A percentile compares a stretch with the other conserved stretches of the same genome.
phyloP scores from a whole-genome alignment of 169 alveolate genomes.

The Plasmodium gaboni region DNA sequence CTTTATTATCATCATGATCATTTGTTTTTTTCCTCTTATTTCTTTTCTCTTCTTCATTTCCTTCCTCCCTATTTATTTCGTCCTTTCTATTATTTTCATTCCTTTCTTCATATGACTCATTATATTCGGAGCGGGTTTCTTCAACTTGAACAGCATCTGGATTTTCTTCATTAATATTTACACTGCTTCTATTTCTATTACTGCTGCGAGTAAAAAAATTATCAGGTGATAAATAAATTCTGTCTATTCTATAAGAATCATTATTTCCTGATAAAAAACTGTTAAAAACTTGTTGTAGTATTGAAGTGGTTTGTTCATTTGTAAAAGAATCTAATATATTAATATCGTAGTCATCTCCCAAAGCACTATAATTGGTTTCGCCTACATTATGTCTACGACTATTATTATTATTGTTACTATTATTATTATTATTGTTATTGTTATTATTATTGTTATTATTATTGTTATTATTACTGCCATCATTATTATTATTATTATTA shows the following conservation, averaged over 20 bases:
- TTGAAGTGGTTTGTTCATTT: constrained; percentile 16
- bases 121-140: background rate
- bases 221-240: constrained; percentile 10
- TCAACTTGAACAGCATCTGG: background rate
- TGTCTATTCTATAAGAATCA: constrained; percentile 12
- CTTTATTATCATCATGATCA: background rate
- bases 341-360: constrained; percentile 29
- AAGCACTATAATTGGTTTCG: constrained; percentile 2
- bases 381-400: background rate
- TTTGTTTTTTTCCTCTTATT: background rate
- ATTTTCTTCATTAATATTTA: constrained; percentile 23
- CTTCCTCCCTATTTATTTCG: constrained; percentile 1
- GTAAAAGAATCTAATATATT: constrained; percentile 23
- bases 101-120: background rate
- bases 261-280: constrained; percentile 29
- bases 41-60: background rate
- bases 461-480: background rate
- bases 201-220: background rate
- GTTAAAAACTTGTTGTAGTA: constrained; percentile 49
- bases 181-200: constrained; percentile 13
- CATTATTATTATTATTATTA: background rate
- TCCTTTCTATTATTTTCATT: background rate
- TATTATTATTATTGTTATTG: too few relatives aligned
- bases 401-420: background rate
- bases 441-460: background rate